Evolutionary conservation across 2,329 filamentous ascomycete species (phyloP), one percentile per base, ranked within the genome.

Genomic region (Chaetomiaceae sp.): DNA sequence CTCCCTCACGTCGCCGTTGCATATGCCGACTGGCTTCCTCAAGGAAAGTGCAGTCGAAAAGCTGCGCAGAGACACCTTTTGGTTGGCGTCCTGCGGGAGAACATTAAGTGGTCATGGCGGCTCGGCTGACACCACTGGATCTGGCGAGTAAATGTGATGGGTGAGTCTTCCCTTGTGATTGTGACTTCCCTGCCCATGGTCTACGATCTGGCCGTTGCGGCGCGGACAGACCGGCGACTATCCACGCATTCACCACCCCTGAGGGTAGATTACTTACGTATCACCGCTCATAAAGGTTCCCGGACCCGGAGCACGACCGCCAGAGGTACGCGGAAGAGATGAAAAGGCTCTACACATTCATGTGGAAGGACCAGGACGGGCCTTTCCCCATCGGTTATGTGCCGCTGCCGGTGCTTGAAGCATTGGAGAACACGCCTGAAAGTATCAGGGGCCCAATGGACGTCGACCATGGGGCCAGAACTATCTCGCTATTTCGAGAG

Each of bases 241-340:
- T n/a, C n/a, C n/a, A n/a, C n/a, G n/a, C n/a, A n/a, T n/a, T n/a
- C n/a, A n/a, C n/a, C n/a, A n/a, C n/a, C n/a, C n/a, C n/a, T n/a
- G n/a, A n/a, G n/a, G n/a, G n/a, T n/a, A n/a, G n/a, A n/a, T 33
- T 8, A 37, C 48, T 51, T 25, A 51, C 51, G 40, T 6, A 1
- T 2, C 11, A 9, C 36, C 41, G 32, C 27, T 4, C 21, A 40
- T 33, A 46, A 63, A 92, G 88, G 64, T 95, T 95, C 65, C 90
- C 90, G 1, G 89, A 95, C 70, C 77, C 79, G 51, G 76, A 85
- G 51, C 76, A 75, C 50, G 74, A 85, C 58, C 77, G 81, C 9
- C 67, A 77, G 53, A 73, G 74, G 46, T 82, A 86, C 40, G 68
- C 73, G 38, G 71, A 80, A 56, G 70, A 81, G 54, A 79, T 83